Conservation (phyloP, 352 stramenopile genomes). For the Phytophthora brassicae region DNA sequence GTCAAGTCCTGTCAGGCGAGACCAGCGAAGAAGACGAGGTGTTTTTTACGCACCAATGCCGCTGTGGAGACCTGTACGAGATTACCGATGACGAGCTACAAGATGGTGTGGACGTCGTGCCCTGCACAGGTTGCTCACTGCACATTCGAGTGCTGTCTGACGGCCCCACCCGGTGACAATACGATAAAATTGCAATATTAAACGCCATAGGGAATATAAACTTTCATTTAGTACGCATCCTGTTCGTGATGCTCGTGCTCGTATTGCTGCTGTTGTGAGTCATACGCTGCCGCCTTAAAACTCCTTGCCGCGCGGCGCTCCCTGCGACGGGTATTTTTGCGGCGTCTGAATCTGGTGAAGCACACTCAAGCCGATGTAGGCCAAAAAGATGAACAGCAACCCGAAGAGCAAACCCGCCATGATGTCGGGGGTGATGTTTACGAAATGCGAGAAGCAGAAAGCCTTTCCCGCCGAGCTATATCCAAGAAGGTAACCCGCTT, state of each 20-base stretch:
- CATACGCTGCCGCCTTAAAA: constrained; percentile 44
- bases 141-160: constrained; percentile 63
- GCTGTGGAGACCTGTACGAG: constrained; percentile 78
- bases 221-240: constrained; percentile 27
- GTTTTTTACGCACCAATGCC: constrained; percentile 60
- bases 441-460: constrained; percentile 87
- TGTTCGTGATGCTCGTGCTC: constrained; percentile 8
- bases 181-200: not conserved
- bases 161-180: not conserved
- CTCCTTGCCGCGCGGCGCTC: constrained; percentile 80
- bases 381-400: constrained; percentile 80
- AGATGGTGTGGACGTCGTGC: constrained; percentile 67
- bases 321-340: constrained; percentile 64
- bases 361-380: constrained; percentile 69
- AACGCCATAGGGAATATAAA: constrained; percentile 22
- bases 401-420: constrained; percentile 74
- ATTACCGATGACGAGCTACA: constrained; percentile 60
- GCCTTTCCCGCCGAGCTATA: constrained; percentile 52
- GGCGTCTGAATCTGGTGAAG: constrained; percentile 82
- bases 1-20: constrained; percentile 34
- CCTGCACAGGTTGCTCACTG: constrained; percentile 80
- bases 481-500: constrained; percentile 63
- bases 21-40: constrained; percentile 45
- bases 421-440: constrained; percentile 81
- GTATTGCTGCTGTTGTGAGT: not conserved